Base-by-base conservation (phyloP, 768 basidiomycete species). In the Mycena rosella region DNA sequence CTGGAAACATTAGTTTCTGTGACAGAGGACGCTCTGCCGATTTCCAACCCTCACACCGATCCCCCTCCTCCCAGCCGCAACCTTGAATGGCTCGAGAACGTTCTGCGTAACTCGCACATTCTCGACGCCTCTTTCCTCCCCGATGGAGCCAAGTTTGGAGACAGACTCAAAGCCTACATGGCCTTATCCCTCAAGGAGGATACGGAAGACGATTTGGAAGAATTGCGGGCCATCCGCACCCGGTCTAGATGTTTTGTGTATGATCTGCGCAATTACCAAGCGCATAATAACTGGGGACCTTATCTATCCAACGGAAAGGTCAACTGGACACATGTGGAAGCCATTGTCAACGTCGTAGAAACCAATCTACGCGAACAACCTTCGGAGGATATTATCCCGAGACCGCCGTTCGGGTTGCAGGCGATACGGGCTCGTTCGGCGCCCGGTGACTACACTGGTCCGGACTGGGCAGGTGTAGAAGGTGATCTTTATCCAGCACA, bases 381-480 rank as follows among this genome's bases (percentile, higher is more conserved):
- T 6, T 74, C 74, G 15, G 81, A 79, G 75, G 73, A 74, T 20
- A 10, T 18, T 8, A 71, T 80, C 32, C 78, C 81, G 29, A 74
- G 77, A 45, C 90, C 90, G 1, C 86, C 85, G 15, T 75, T 81
- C 42, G 85, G 87, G 10, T 74, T 91, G 24, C 81, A 88, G 53
- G 83, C 86, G 7, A 82, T 84, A 13, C 79, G 88, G 11, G 79
- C 85, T n/a, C 85, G 86, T 70, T 89, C 88, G 20, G 87, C 88
- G 13, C 85, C 86, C 15, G 82, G 81, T 20, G 69, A 77, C 57
- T 76, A 73, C 11, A 73, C 77, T 45, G 70, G 75, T 10, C 70
- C 73, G 22, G 91, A 93, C 74, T 94, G 93, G 93, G 91, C 91
- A 22, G 91, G 91, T 14, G 85, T 93, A 3, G 87, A 89, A 76